Percentiles rank a stretch among this genome's conserved stretches.
Conservation (phyloP, 106 monocot species). For the Phalaenopsis aphrodite region DNA sequence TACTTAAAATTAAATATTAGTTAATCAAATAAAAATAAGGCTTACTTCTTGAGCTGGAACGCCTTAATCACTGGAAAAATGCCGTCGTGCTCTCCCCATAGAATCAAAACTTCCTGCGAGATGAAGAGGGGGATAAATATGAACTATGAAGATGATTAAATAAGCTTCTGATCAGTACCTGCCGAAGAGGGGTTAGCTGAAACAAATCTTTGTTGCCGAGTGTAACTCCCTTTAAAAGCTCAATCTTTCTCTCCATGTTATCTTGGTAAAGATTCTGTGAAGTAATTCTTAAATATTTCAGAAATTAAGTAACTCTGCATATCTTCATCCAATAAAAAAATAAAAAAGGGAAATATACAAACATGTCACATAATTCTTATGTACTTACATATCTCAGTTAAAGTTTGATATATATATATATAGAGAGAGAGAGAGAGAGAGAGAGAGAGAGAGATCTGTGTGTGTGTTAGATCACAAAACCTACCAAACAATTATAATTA, state of each 20-base stretch:
- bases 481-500: no score
- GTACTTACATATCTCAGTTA: no score
- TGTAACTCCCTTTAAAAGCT: constrained; percentile 38
- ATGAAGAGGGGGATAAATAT: not conserved
- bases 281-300: not conserved
- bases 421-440: no score
- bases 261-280: constrained; percentile 29
- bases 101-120: constrained; percentile 10
- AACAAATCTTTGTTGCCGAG: constrained; percentile 34
- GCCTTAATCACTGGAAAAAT: constrained; percentile 42
- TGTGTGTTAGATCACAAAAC: no score
- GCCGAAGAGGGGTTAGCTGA: constrained; percentile 37
- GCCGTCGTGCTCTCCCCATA: constrained; percentile 38
- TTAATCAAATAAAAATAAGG: not conserved
- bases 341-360: no score
- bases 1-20: no score
- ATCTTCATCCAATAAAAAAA: not conserved
- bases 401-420: no score
- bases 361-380: no score
- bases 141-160: not conserved
- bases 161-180: not conserved
- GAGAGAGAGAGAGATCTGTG: no score
- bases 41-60: constrained; percentile 25
- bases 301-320: not conserved
- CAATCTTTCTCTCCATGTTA: constrained; percentile 39